Base-by-base conservation (phyloP, 2,329 filamentous ascomycete species). In the Talaromyces sp. region DNA sequence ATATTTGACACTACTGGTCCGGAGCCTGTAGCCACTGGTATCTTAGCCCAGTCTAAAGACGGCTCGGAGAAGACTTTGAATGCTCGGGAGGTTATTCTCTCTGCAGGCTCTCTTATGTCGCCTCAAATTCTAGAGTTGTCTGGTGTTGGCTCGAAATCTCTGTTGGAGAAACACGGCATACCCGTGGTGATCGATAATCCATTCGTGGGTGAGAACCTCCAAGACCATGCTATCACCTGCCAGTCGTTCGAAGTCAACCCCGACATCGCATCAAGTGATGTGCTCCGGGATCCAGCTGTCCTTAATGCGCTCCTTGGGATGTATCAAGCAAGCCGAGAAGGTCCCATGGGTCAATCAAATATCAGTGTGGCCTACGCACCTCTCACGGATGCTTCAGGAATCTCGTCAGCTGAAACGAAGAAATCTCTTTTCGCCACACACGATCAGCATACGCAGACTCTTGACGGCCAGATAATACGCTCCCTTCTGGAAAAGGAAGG, bases 71-170 rank as follows among this genome's bases (percentile, higher is more conserved):
- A 77, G 60, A 71, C 72, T 16, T 72, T 78, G 7, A 76, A 67
- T 4, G 76, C 70, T 13, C 70, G 73, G 54, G 87, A 89, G 68
- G 81, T 89, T 13, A 80, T 90, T 41, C 74, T 90, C 3, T 83
- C 82, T 2, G 85, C 85, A 0, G 88, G 88, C 0, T 82, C 82
- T 22, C 77, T 84, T 48, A 82, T 83, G 70, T 86, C 83, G 16
- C 87, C 82, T 3, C 85, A 83, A 73, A 78, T 86, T 19, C 81
- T 85, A 16, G 87, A 89, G 68, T 77, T 88, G 1, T 88, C 86
- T 0, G 87, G 87, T 0, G 80, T 90, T 27, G 87, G 87, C 11
- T 2, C 78, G 80, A 54, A 73, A 77, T 0, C 72, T 74, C 0
- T 70, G 83, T 2, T 85, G 2, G 67, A 72, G 10, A 70, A 70